Base-by-base conservation (phyloP, 345 rosid species). In the Pistacia vera region DNA sequence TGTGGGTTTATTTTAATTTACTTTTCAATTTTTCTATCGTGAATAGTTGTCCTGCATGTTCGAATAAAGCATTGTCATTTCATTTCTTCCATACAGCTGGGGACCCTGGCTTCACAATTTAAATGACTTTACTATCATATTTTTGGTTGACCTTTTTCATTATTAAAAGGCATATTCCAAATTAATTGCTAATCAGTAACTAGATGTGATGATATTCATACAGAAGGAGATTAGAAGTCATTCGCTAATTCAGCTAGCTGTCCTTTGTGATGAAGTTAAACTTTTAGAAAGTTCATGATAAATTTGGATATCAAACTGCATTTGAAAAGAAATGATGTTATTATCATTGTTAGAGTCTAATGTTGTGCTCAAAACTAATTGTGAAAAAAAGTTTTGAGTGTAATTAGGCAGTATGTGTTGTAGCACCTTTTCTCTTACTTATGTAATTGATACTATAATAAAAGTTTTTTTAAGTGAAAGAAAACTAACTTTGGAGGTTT, bases 1-100 rank as follows among this genome's bases (percentile, higher is more conserved):
- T 54, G 3, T 11, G 30, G 70, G 81, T 74, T 22, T 61, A 46
- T 76, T 78, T 22, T 57, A 3, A 67, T 59, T 52, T 59, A 64
- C 67, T 7, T 22, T 11, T 33, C 13, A 61, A 11, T 61, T 25
- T 54, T 61, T 25, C 16, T 16, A 54, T 54, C 6, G 17, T 13
- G n/a, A 54, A 54, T 12, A 54, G 57, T 54, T 54, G 5, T 54
- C 57, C 18, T 18, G 16, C 57, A 16, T 54, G 57, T 54, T 54
- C 1, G n/a, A 54, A 54, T 54, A n/a, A 18, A 16, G 57, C 57
- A 16, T 13, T 16, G 57, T 16, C 57, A 13, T 54, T 54, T 54
- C n/a, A 54, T 54, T 54, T 54, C 57, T 54, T 13, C 18, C 57
- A 16, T 14, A 16, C 57, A 13, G 57, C 57, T 54, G 57, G 57